Percentiles rank a stretch among this genome's conserved stretches.
Evolutionary conservation across 2,329 filamentous ascomycete genomes (phyloP).

Genomic region (Paracamarosporium sp.): DNA sequence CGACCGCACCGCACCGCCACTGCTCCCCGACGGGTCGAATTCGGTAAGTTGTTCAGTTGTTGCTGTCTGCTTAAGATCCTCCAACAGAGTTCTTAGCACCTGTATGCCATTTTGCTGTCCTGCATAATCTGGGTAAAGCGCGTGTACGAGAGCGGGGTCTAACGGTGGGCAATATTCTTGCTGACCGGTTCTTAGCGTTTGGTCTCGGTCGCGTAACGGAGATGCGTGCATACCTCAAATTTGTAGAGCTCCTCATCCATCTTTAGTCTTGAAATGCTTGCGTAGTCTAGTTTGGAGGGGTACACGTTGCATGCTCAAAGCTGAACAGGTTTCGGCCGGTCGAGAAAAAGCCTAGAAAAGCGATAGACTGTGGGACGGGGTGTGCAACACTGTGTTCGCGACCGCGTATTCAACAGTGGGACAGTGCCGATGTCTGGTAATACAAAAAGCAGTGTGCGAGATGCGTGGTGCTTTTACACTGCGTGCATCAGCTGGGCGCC

Average conservation of each 20-base stretch:
- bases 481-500: not conserved
- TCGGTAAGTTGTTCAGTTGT: slow-evolving; percentile 72
- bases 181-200: slow-evolving; percentile 49
- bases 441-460: not conserved
- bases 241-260: slow-evolving; percentile 45
- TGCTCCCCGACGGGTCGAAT: slow-evolving; percentile 79
- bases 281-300: slow-evolving; percentile 21
- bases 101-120: slow-evolving; percentile 60
- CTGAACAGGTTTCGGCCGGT: not conserved
- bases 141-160: slow-evolving; percentile 78
- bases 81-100: slow-evolving; percentile 65
- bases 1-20: slow-evolving; percentile 47
- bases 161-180: slow-evolving; percentile 75
- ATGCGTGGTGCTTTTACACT: not conserved
- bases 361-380: not conserved
- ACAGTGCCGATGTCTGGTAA: not conserved
- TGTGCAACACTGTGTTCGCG: not conserved
- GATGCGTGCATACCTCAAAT: slow-evolving; percentile 35
- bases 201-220: slow-evolving; percentile 8
- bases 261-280: slow-evolving; percentile 34
- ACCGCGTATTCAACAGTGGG: not conserved
- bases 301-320: slow-evolving; percentile 35
- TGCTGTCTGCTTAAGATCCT: slow-evolving; percentile 70
- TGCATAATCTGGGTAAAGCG: slow-evolving; percentile 78
- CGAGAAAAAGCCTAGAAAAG: not conserved